Base-by-base conservation (phyloP, 306 rosid species). In the Glycine soja region DNA sequence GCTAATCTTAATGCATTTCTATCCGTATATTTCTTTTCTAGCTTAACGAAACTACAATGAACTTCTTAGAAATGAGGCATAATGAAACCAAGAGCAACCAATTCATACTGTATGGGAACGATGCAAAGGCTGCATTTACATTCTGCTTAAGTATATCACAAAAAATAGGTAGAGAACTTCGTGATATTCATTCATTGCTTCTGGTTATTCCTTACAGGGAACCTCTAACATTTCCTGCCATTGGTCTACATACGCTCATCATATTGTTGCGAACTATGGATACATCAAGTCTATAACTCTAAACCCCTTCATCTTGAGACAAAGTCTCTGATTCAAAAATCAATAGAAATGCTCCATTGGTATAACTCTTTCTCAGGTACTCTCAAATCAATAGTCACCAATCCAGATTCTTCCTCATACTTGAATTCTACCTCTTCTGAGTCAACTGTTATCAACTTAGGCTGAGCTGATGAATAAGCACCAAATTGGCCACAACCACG, bases 401-500 rank as follows among this genome's bases (percentile, higher is more conserved):
- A 86, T 46, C 97, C 97, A 57, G 86, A 85, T 77, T 15, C 81
- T 72, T 85, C 90, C 40, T 92, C 92, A 64, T 90, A 91, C 45
- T 16, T 50, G 36, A 92, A 91, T 70, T 89, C 87, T 14, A 83
- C 76, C 52, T 83, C 90, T 84, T 83, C 86, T 2, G 90, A 90
- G 79, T 90, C 92, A 6, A 92, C 87, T 3, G 12, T 72, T 4
- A 91, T 72, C 32, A 67, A 80, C 86, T 81, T 89, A 1, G 98
- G 99, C 59, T 10, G 30, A 74, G 70, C 75, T 3, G 94, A 95
- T 8, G 98, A 88, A 80, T 92, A 95, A 4, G 91, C 93, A 19
- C 97, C 98, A 8, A 91, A 92, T 0, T 45, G 6, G 46, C 98
- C 97, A 36, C 92, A 87, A 0, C 98, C 99, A 0, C 89, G 72